phyloP scores from a whole-genome alignment of 192 early-diverging fungal species.

The Ambispora gerdemannii region DNA sequence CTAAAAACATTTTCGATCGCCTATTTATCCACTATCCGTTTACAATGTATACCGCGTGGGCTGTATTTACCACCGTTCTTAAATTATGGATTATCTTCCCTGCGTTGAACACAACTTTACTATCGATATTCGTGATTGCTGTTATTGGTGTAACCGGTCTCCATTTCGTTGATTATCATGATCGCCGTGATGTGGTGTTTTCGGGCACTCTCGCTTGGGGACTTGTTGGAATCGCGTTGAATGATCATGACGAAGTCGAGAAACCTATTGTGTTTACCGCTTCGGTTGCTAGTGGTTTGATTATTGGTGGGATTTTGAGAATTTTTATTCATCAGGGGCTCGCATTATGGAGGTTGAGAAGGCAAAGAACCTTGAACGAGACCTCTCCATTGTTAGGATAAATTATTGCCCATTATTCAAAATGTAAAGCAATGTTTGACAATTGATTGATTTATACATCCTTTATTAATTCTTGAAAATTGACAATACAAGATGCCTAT shows the following conservation, averaged over 20 bases:
- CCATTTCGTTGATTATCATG: conserved; percentile 38
- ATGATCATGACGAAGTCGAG: not conserved
- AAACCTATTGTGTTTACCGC: conserved; percentile 17
- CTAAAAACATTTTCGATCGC: conserved; percentile 35
- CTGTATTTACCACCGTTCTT: conserved; percentile 27
- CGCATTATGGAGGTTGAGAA: not conserved
- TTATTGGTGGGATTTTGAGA: conserved; percentile 20
- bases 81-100: conserved; percentile 30
- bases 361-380: not conserved
- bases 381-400: conserved; percentile 5
- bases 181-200: conserved; percentile 40
- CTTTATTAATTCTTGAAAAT: too few species aligned
- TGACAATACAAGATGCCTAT: too few species aligned
- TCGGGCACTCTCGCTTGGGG: conserved; percentile 41
- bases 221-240: conserved; percentile 8
- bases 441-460: too few species aligned
- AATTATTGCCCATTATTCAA: too few species aligned
- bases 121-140: conserved; percentile 18
- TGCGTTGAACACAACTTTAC: not conserved
- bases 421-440: too few species aligned
- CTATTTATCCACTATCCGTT: conserved; percentile 44
- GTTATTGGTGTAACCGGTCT: conserved; percentile 29
- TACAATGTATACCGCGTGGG: conserved; percentile 40
- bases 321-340: not conserved
- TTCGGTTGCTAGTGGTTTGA: conserved; percentile 15